These are phyloP conservation scores for Pseudogymnoascus sp. DNA, from an alignment of 2,329 filamentous ascomycete genomes.

Conservation along the genomic window DNA sequence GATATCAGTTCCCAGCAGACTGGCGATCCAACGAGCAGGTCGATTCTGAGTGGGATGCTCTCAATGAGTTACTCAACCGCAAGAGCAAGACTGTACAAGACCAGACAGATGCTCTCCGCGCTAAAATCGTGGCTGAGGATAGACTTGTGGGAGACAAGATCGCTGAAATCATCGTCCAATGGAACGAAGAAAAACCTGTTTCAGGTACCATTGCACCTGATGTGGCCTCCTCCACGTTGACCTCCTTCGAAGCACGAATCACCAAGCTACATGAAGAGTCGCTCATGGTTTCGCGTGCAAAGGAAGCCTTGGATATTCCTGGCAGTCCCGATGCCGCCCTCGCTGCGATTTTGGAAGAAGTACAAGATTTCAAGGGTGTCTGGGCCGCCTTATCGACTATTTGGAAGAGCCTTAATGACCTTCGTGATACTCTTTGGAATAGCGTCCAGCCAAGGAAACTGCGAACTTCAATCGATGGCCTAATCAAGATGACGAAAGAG, in stretches of 20 bases:
- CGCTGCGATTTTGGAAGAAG: conserved; percentile 80
- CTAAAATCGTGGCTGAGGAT: conserved; percentile 92
- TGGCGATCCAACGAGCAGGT: conserved; percentile 97
- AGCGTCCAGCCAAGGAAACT: conserved; percentile 93
- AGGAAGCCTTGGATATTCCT: conserved; percentile 88
- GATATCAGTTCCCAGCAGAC: conserved; percentile 86
- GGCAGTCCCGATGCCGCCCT: conserved; percentile 73
- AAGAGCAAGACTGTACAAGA: conserved; percentile 95
- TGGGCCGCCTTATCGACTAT: conserved; percentile 94
- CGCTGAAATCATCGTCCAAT: conserved; percentile 70
- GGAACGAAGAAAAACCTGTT: conserved; percentile 95
- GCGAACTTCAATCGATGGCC: conserved; percentile 74
- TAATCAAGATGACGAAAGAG: conserved; percentile 97
- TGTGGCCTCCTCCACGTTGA: conserved; percentile 73
- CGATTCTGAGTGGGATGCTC: conserved; percentile 86
- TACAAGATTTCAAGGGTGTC: conserved; percentile 97
- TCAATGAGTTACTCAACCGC: conserved; percentile 83
- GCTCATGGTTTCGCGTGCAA: conserved; percentile 90
- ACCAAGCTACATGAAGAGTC: conserved; percentile 78
- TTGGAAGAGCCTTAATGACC: conserved; percentile 91
- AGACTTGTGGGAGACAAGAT: conserved; percentile 86
- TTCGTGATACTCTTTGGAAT: conserved; percentile 86
- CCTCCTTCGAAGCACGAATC: conserved; percentile 74
- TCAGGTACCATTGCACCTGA: conserved; percentile 89
- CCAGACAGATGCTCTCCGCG: conserved; percentile 86